These are phyloP conservation scores for Pseudogymnoascus sp. DNA, from an alignment of 2,329 filamentous ascomycete genomes.

Conservation along the genomic window DNA sequence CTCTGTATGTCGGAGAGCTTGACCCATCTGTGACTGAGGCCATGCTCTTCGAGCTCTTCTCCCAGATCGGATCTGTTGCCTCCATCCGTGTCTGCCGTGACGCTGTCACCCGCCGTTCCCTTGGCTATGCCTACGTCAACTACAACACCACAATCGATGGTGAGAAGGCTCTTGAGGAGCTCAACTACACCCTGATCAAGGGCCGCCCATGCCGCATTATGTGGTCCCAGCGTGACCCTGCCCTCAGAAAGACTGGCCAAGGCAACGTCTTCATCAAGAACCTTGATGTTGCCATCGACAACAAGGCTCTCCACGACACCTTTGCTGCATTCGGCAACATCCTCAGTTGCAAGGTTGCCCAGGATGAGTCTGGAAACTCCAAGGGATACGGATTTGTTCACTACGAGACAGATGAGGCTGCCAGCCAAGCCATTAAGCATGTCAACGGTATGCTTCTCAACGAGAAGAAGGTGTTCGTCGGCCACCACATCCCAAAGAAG, in stretches of 20 bases:
- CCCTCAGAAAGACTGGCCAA: conserved; percentile 97
- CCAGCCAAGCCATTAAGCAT: conserved; percentile 95
- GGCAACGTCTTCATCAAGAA: conserved; percentile 99
- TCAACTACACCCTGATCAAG: conserved; percentile 99
- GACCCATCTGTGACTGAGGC: conserved; percentile 97
- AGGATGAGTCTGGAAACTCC: conserved; percentile 93
- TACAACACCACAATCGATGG: conserved; percentile 97
- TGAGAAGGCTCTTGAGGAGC: conserved; percentile 96
- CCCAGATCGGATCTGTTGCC: conserved; percentile 95
- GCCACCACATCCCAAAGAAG: conserved; percentile 99
- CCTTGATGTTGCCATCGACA: conserved; percentile 95
- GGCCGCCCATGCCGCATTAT: conserved; percentile 98
- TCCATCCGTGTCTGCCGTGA: conserved; percentile 99
- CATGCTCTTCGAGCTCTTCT: conserved; percentile 99
- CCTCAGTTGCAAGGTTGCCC: conserved; percentile 97
- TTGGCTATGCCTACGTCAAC: conserved; percentile 99
- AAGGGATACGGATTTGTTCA: conserved; percentile 99
- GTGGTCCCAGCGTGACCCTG: conserved; percentile 99
- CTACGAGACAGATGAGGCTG: conserved; percentile 98
- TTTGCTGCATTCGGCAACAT: conserved; percentile 99
- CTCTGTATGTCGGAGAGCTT: conserved; percentile 97
- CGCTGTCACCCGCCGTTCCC: conserved; percentile 94
- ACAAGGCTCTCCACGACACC: conserved; percentile 99
- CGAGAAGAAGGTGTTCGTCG: conserved; percentile 99
- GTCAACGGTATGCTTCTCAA: conserved; percentile 99